Percentiles rank a stretch among this genome's conserved stretches.
Conservation (phyloP, 176 grass and related monocot species). For the Ananas comosus region DNA sequence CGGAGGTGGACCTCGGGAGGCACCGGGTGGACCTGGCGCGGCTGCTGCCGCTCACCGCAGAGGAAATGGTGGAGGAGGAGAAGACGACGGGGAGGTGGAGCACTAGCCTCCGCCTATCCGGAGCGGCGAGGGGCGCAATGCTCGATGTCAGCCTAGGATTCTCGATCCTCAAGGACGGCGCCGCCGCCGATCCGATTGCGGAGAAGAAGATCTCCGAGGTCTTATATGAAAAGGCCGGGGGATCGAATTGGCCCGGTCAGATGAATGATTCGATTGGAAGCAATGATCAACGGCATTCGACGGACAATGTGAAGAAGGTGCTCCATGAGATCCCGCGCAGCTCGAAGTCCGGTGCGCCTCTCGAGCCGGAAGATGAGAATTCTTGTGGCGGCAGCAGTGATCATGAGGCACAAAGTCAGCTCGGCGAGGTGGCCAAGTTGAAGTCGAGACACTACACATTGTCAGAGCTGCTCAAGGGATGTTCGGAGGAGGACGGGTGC, state of each 20-base stretch:
- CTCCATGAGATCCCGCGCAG: slow-evolving; percentile 63
- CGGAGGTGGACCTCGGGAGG: slow-evolving; percentile 55
- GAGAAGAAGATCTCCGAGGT: slow-evolving; percentile 33
- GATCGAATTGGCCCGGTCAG: slow-evolving; percentile 23
- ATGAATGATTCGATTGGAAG: slow-evolving; percentile 25
- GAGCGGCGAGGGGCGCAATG: slow-evolving; percentile 62
- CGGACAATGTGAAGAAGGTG: slow-evolving; percentile 53
- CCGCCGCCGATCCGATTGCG: not conserved
- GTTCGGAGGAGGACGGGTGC: slow-evolving; percentile 6
- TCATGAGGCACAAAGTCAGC: not conserved
- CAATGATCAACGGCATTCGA: slow-evolving; percentile 17
- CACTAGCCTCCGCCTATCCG: slow-evolving; percentile 76
- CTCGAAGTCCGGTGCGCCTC: slow-evolving; percentile 23
- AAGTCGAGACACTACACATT: slow-evolving; percentile 62
- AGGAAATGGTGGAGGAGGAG: slow-evolving; percentile 71
- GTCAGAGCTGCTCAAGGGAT: slow-evolving; percentile 34
- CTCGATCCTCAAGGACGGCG: slow-evolving; percentile 20
- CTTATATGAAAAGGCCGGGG: slow-evolving; percentile 23
- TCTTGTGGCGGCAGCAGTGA: not conserved
- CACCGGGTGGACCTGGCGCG: slow-evolving; percentile 71
- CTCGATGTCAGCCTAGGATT: slow-evolving; percentile 72
- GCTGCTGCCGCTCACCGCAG: slow-evolving; percentile 54
- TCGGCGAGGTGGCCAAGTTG: not conserved
- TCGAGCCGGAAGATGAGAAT: not conserved
- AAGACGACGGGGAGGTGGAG: slow-evolving; percentile 73